phyloP scores from a whole-genome alignment of 306 rosid species.

The Hylodesmum podocarpum region DNA sequence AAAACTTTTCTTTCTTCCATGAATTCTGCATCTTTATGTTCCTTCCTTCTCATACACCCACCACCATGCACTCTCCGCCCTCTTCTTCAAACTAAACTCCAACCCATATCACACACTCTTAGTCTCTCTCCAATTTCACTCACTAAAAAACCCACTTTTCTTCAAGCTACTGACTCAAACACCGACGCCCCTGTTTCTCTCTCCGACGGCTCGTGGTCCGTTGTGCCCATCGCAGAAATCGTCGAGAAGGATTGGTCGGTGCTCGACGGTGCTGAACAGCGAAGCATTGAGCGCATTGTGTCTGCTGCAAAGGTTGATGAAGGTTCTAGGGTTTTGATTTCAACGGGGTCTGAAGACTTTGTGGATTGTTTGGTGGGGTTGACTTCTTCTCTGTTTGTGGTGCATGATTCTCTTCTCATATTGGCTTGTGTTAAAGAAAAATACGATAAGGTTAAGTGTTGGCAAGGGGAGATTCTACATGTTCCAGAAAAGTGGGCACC shows the following conservation, averaged over 20 bases:
- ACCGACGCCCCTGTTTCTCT: slow-evolving; percentile 46
- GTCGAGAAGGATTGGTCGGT: slow-evolving; percentile 80
- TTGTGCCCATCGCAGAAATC: slow-evolving; percentile 56
- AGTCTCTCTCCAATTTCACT: slow-evolving; percentile 13
- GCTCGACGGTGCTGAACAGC: slow-evolving; percentile 47
- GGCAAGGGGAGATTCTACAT: slow-evolving; percentile 87
- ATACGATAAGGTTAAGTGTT: slow-evolving; percentile 76
- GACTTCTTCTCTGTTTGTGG: slow-evolving; percentile 49
- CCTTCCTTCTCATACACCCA: slow-evolving; percentile 34
- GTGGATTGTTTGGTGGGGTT: slow-evolving; percentile 60
- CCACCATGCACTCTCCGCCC: slow-evolving; percentile 34
- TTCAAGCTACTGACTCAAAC: slow-evolving; percentile 31
- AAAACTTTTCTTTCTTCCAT: slow-evolving; percentile 38
- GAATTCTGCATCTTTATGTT: slow-evolving; percentile 53
- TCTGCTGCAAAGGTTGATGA: slow-evolving; percentile 62
- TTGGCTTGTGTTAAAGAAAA: slow-evolving; percentile 72
- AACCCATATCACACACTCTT: neutral
- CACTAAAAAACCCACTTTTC: slow-evolving; percentile 18
- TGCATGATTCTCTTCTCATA: slow-evolving; percentile 73
- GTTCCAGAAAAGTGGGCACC: slow-evolving; percentile 78
- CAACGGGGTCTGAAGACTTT: slow-evolving; percentile 73
- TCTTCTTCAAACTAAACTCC: slow-evolving; percentile 36
- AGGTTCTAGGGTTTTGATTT: slow-evolving; percentile 66
- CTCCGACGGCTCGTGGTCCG: slow-evolving; percentile 53
- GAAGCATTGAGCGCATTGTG: slow-evolving; percentile 50